A percentile compares a stretch with the other conserved stretches of the same genome.
Evolutionary conservation across 2,329 filamentous ascomycete genomes (phyloP).

Genomic region (Sporothrix luriei): DNA sequence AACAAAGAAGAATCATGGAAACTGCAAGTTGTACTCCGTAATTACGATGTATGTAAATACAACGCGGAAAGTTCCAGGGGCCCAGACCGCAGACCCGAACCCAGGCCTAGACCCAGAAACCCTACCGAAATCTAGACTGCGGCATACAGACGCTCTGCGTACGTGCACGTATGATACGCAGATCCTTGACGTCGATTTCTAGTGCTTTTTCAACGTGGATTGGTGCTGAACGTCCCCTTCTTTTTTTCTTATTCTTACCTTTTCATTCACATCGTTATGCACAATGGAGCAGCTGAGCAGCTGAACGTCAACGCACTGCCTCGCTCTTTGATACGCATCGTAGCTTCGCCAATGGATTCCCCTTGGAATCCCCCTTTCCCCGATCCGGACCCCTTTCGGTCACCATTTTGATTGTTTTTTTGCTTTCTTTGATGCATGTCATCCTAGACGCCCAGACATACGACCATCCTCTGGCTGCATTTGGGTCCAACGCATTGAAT

Average conservation of each 20-base stretch:
- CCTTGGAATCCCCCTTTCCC: not conserved
- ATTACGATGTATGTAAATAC: too few relatives aligned
- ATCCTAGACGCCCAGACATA: not conserved
- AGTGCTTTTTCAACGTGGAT: not conserved
- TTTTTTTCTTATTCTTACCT: not conserved
- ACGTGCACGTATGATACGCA: not conserved
- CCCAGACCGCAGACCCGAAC: too few relatives aligned
- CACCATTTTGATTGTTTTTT: not conserved
- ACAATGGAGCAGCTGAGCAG: not conserved
- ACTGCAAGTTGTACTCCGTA: not conserved
- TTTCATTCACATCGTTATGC: not conserved
- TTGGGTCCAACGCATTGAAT: not conserved
- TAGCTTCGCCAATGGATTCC: not conserved
- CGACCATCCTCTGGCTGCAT: not conserved
- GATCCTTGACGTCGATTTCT: not conserved
- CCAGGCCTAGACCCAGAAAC: not conserved
- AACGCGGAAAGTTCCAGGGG: too few relatives aligned
- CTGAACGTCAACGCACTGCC: not conserved
- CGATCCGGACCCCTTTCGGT: not conserved
- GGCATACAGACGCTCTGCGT: conserved; percentile 8
- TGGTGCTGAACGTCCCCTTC: not conserved
- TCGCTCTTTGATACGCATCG: not conserved
- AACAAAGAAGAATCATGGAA: not conserved
- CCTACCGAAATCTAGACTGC: not conserved
- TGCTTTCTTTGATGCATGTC: not conserved